Conservation (phyloP, 1,284 basidiomycete species). For the Puccinia polysora region DNA sequence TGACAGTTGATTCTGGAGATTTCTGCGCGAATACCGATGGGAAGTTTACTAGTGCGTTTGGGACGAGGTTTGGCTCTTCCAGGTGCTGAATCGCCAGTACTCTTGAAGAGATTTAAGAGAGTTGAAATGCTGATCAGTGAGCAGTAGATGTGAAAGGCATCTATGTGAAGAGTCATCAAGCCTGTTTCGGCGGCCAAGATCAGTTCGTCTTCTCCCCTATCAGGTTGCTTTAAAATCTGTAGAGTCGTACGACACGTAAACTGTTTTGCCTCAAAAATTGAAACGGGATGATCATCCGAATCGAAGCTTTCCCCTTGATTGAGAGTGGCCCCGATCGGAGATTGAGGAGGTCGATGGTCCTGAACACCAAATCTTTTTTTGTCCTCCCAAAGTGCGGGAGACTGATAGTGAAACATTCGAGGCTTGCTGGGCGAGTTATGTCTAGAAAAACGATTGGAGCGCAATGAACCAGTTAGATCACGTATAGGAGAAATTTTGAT, state of each 20-base stretch:
- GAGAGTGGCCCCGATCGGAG: conserved; percentile 1
- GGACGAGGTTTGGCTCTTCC: not conserved
- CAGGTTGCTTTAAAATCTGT: conserved; percentile 15
- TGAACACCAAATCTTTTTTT: conserved; percentile 16
- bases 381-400: conserved; percentile 30
- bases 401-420: conserved; percentile 29
- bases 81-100: conserved; percentile 22
- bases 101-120: conserved; percentile 53
- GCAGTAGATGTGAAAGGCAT: conserved; percentile 71
- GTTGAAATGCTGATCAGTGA: conserved; percentile 63
- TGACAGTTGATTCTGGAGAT: conserved; percentile 44
- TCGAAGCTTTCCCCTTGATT: not conserved
- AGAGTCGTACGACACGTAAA: conserved; percentile 37
- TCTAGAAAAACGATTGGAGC: conserved; percentile 13
- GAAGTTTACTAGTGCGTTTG: conserved; percentile 6
- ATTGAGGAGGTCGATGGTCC: conserved; percentile 12
- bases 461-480: conserved; percentile 31
- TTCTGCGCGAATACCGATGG: conserved; percentile 45
- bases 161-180: conserved; percentile 54
- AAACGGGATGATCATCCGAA: conserved; percentile 1
- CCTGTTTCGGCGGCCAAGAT: conserved; percentile 32
- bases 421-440: not conserved
- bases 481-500: conserved; percentile 22
- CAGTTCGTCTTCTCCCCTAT: conserved; percentile 26
- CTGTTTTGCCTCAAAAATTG: conserved; percentile 9